These are phyloP conservation scores for Potentilla sterilis DNA, from an alignment of 306 rosid genomes.

Conservation along the genomic window DNA sequence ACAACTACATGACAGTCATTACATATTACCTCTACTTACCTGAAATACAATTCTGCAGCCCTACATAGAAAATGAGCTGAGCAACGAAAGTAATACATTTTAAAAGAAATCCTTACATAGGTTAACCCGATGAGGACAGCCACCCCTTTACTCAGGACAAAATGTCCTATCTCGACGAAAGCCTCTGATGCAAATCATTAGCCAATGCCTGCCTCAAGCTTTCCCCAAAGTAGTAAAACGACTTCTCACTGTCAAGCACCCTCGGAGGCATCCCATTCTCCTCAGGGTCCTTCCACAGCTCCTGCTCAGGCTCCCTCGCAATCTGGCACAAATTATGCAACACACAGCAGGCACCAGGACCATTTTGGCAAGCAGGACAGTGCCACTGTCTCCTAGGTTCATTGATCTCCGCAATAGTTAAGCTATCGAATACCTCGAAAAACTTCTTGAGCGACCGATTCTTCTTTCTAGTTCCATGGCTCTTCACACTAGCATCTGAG, in stretches of 20 bases:
- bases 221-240: constrained; percentile 67
- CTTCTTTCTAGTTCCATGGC: constrained; percentile 62
- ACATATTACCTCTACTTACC: constrained; percentile 8
- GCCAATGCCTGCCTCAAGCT: constrained; percentile 86
- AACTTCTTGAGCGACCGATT: constrained; percentile 54
- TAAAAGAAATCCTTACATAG: constrained; percentile 4
- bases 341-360: constrained; percentile 96
- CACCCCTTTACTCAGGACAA: neutral
- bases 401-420: constrained; percentile 47
- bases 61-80: constrained; percentile 4
- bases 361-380: constrained; percentile 81
- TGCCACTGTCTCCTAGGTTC: constrained; percentile 88
- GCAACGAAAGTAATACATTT: constrained; percentile 2
- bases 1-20: constrained; percentile 10
- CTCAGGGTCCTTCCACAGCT: constrained; percentile 80
- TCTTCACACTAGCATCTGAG: constrained; percentile 65
- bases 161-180: constrained; percentile 58
- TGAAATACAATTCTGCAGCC: constrained; percentile 10
- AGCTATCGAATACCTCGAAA: constrained; percentile 51
- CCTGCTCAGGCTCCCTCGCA: constrained; percentile 92
- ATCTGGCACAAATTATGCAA: constrained; percentile 90
- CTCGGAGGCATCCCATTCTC: constrained; percentile 69
- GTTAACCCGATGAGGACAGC: neutral
- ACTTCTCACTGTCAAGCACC: constrained; percentile 65
- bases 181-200: constrained; percentile 90